These are phyloP conservation scores for Urtica urens DNA, from an alignment of 306 rosid species.

Conservation along the genomic window DNA sequence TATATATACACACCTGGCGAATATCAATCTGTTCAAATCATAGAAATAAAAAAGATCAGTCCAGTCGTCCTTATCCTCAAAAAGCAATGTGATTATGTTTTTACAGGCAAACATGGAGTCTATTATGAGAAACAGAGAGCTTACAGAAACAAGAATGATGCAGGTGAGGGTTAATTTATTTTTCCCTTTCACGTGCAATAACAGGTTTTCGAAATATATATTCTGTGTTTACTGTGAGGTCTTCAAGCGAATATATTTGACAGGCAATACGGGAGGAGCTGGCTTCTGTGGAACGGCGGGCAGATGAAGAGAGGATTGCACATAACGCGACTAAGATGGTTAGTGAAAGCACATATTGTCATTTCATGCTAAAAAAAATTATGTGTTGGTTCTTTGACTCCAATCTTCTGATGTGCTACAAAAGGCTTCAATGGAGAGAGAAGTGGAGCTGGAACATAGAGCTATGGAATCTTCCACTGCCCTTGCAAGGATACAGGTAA, in stretches of 20 bases:
- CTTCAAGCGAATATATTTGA: constrained; percentile 7
- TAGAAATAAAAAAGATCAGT: too few species aligned
- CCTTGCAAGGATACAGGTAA: constrained; percentile 94
- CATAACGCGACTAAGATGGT: constrained; percentile 94
- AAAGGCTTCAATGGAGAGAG: constrained; percentile 97
- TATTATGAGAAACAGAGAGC: constrained; percentile 85
- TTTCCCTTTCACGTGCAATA: constrained; percentile 20
- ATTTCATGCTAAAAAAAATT: not conserved
- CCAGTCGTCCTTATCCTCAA: too few species aligned
- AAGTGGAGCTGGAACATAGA: constrained; percentile 96
- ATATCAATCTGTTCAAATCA: too few species aligned
- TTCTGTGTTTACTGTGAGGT: constrained; percentile 11
- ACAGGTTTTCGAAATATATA: constrained; percentile 1
- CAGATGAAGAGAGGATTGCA: constrained; percentile 91
- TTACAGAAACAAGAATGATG: constrained; percentile 97
- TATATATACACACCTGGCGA: too few species aligned
- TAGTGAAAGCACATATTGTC: constrained; percentile 11
- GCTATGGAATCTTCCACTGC: constrained; percentile 86
- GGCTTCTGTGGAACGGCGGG: constrained; percentile 86
- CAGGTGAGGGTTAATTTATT: constrained; percentile 62
- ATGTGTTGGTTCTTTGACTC: constrained; percentile 14
- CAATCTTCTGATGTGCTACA: constrained; percentile 17
- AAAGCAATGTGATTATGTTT: constrained; percentile 13
- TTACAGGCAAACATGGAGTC: constrained; percentile 87
- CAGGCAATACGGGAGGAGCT: constrained; percentile 95